Base-by-base conservation (phyloP, 129 eudicot genomes). In the Heracleum sosnowskyi region DNA sequence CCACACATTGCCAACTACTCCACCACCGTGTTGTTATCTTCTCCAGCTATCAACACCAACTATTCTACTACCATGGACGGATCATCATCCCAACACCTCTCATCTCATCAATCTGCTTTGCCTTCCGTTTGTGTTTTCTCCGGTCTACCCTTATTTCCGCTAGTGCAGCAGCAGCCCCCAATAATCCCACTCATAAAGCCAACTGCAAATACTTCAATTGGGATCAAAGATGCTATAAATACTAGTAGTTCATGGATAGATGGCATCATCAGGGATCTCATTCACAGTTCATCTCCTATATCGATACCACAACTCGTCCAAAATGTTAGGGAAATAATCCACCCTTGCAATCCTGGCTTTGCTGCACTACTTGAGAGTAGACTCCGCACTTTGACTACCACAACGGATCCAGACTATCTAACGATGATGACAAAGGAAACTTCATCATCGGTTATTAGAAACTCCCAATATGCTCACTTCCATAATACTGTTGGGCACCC, bases 131-230 rank as follows among this genome's bases (percentile, higher is more conserved):
- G 98, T 63, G 92, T 83, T 44, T 94, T 88, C 78, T 94, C 98
- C 31, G 98, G 98, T 17, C 85, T 94, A 45, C 98, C 98, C 20
- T 82, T 94, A 64, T 94, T 94, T 72, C 98, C 97, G 13, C 81
- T 24, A 35, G 77, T 15, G 41, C n/a, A n/a, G n/a, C n/a, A n/a
- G n/a, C 62, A 29, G 13, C 82, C 77, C 2, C 72, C 18, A 6
- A 13, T 44, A 13, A 64, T 33, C 35, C n/a, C n/a, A n/a, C n/a
- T n/a, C n/a, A n/a, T n/a, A n/a, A 26, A 41, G 22, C 7, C 63
- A 17, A 22, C 76, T 35, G 2, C 29, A 51, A 63, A 60, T 68
- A 29, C 28, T 69, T 29, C 53, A 33, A 69, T 78, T 74, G 57
- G 80, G 39, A 73, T 64, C 71, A 86, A 86, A 33, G 93, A 86